Conservation (phyloP, 495 filamentous ascomycete species). For the Daldinia childiae region DNA sequence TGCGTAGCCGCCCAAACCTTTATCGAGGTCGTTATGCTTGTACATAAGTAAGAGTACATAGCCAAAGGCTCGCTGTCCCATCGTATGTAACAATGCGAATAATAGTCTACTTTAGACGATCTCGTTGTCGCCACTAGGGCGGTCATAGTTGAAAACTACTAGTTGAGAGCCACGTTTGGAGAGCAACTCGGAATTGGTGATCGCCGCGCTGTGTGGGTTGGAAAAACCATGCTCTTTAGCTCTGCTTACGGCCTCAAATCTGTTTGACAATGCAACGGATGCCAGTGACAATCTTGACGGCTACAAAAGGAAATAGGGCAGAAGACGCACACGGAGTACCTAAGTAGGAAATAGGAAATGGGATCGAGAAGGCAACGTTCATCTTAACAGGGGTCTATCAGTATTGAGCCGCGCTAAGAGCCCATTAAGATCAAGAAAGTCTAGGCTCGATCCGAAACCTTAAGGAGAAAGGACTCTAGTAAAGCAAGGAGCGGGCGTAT, state of each 20-base stretch:
- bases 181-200: conserved; percentile 22
- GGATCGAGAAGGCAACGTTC: conserved; percentile 11
- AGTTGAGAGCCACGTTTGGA: conserved; percentile 9
- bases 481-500: conserved; percentile 8
- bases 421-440: conserved; percentile 20
- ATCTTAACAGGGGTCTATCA: conserved; percentile 18
- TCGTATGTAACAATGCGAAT: conserved; percentile 24
- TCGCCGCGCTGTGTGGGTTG: conserved; percentile 17
- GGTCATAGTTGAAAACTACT: conserved; percentile 13
- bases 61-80: conserved; percentile 7
- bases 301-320: not conserved
- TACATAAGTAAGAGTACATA: conserved; percentile 10
- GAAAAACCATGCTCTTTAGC: conserved; percentile 13
- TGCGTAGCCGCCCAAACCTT: conserved; percentile 21
- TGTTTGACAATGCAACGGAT: conserved; percentile 12
- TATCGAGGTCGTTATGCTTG: conserved; percentile 10
- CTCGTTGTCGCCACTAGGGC: conserved; percentile 31
- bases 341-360: not conserved
- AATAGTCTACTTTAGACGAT: conserved; percentile 16
- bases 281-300: conserved; percentile 10
- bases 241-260: conserved; percentile 4
- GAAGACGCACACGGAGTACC: not conserved
- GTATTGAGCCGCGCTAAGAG: conserved; percentile 36
- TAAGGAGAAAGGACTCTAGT: conserved; percentile 25
- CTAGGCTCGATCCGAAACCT: conserved; percentile 38